Percentiles rank a stretch among this genome's conserved stretches.
These are phyloP conservation scores for Neurospora terricola DNA, from an alignment of 495 filamentous ascomycete genomes.

Conservation along the genomic window DNA sequence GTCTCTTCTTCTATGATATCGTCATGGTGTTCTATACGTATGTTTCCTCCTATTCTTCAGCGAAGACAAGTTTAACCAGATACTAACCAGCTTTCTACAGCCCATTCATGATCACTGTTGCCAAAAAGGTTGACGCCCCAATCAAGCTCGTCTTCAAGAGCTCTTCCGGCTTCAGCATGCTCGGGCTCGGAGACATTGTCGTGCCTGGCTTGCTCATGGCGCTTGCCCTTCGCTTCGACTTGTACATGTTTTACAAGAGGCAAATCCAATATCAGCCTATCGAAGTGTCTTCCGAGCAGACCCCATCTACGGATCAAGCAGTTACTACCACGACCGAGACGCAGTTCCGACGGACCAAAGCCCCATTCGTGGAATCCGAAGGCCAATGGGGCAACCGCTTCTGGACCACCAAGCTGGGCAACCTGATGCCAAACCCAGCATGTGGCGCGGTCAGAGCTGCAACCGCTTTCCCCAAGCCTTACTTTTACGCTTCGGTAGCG, in stretches of 20 bases:
- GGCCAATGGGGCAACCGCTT: conserved; percentile 77
- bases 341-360: conserved; percentile 37
- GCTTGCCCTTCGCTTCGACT: conserved; percentile 80
- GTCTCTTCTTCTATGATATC: conserved; percentile 90
- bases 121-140: conserved; percentile 79
- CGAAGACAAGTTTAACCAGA: background rate
- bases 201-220: conserved; percentile 90
- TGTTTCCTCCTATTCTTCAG: conserved; percentile 11
- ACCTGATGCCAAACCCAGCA: conserved; percentile 23
- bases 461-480: conserved; percentile 66
- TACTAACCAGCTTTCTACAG: conserved; percentile 18
- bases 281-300: conserved; percentile 21
- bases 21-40: conserved; percentile 94
- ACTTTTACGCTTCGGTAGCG: conserved; percentile 69
- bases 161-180: conserved; percentile 60
- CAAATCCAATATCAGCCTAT: conserved; percentile 26
- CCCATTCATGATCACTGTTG: conserved; percentile 92
- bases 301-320: conserved; percentile 23
- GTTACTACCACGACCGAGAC: conserved; percentile 17
- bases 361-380: conserved; percentile 47
- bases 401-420: conserved; percentile 49
- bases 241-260: conserved; percentile 68
- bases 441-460: conserved; percentile 34
- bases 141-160: conserved; percentile 87
- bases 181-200: conserved; percentile 89